Evolutionary conservation across 2,329 filamentous ascomycete genomes (phyloP).

Genomic region (Pestalotiopsis sp.): DNA sequence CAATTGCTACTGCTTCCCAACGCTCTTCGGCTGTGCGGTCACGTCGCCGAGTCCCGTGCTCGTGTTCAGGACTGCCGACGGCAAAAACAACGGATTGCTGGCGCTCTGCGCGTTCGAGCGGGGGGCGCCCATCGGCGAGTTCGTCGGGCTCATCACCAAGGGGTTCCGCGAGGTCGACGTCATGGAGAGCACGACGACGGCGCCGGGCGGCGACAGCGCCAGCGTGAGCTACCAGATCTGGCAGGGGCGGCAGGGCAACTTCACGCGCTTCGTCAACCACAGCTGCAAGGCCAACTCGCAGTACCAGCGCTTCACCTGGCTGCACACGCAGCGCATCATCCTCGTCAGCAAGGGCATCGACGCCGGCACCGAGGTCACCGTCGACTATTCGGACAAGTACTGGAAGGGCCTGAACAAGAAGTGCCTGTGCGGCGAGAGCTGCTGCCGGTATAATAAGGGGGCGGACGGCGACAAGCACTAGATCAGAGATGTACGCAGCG

Average conservation of each 20-base stretch:
- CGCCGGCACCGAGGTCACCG: conserved; percentile 54
- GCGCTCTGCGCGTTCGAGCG: conserved; percentile 49
- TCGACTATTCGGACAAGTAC: conserved; percentile 59
- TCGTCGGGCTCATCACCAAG: conserved; percentile 54
- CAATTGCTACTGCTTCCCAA: conserved; percentile 52
- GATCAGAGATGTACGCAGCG: neutral
- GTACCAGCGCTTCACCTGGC: conserved; percentile 57
- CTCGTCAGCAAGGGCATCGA: conserved; percentile 56
- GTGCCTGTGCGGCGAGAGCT: conserved; percentile 53
- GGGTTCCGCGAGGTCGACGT: conserved; percentile 53
- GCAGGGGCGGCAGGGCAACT: conserved; percentile 56
- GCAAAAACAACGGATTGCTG: conserved; percentile 54
- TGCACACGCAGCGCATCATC: conserved; percentile 53
- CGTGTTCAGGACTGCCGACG: conserved; percentile 50
- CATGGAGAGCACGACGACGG: conserved; percentile 46
- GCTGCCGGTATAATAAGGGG: conserved; percentile 42
- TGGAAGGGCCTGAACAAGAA: conserved; percentile 56
- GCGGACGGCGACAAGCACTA: neutral
- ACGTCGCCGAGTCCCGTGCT: conserved; percentile 44
- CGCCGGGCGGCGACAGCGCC: neutral
- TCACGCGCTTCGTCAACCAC: conserved; percentile 60
- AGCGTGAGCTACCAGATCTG: conserved; percentile 52
- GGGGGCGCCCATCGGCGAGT: conserved; percentile 54
- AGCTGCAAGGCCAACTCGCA: conserved; percentile 58
- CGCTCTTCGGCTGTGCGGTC: conserved; percentile 47